Percentiles rank a stretch among this genome's conserved stretches.
Conservation (phyloP, 2,329 filamentous ascomycete species). For the Aspergillus versicolor region DNA sequence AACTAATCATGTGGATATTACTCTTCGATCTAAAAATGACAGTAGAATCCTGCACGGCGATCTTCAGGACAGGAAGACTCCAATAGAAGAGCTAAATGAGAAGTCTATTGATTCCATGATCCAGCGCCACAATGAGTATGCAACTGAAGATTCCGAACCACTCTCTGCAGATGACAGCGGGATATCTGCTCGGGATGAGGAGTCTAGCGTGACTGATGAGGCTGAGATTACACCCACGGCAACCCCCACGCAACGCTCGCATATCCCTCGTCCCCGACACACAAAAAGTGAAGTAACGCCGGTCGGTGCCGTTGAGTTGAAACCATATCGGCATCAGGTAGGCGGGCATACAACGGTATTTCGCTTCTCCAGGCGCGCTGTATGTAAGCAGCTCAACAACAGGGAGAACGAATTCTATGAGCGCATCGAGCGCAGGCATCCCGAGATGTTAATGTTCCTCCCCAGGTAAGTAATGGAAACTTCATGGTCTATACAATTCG, state of each 20-base stretch:
- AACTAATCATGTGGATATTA: conserved; percentile 60
- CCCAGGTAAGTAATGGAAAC: conserved; percentile 64
- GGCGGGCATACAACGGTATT: conserved; percentile 96
- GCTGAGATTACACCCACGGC: conserved; percentile 50
- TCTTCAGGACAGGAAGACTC: conserved; percentile 43
- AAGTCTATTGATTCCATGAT: conserved; percentile 37
- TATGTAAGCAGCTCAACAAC: conserved; percentile 98
- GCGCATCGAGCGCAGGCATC: conserved; percentile 86
- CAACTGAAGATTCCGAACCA: conserved; percentile 44
- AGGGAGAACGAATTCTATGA: conserved; percentile 99
- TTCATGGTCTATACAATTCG: not conserved
- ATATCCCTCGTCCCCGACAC: conserved; percentile 27
- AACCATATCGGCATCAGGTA: conserved; percentile 96
- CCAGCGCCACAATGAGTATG: conserved; percentile 37
- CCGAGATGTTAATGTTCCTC: conserved; percentile 84
- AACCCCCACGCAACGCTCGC: conserved; percentile 38
- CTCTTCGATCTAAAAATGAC: conserved; percentile 60
- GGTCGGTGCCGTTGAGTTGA: conserved; percentile 88
- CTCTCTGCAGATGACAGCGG: conserved; percentile 44
- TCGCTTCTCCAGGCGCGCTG: conserved; percentile 89
- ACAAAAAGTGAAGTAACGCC: conserved; percentile 48
- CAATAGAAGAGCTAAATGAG: conserved; percentile 38
- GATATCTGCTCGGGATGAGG: conserved; percentile 48
- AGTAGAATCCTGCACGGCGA: conserved; percentile 62
- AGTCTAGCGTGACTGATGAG: conserved; percentile 57